Conservation (phyloP, 2,329 filamentous ascomycete species). For the Aspergillus spinulosporus region DNA sequence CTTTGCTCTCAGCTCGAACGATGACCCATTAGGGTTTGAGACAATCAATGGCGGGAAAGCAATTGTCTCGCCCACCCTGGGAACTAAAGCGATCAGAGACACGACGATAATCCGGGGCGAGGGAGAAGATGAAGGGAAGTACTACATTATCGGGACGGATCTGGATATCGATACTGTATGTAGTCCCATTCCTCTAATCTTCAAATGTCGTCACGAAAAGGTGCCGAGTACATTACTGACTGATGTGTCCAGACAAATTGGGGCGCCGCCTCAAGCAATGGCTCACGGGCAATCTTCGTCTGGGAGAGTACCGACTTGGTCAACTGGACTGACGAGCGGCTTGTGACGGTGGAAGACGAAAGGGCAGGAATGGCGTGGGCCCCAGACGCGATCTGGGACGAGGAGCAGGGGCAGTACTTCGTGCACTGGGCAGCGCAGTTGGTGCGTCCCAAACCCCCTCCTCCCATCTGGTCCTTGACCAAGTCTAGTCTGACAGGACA, state of each 20-base stretch:
- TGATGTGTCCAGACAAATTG: constrained; percentile 15
- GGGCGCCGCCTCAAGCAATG: constrained; percentile 13
- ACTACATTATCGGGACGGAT: constrained; percentile 21
- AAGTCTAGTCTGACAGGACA: not conserved
- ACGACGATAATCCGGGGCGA: constrained; percentile 14
- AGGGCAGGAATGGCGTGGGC: constrained; percentile 21
- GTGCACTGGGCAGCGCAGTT: constrained; percentile 21
- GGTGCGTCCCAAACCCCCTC: not conserved
- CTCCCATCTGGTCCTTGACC: too few species aligned
- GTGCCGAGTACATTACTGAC: not conserved
- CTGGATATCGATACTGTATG: constrained; percentile 18
- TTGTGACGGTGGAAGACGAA: constrained; percentile 18
- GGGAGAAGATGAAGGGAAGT: constrained; percentile 17
- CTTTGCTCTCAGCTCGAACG: constrained; percentile 17
- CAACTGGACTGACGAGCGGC: constrained; percentile 14
- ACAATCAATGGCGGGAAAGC: constrained; percentile 12
- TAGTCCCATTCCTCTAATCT: not conserved
- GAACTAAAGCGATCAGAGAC: constrained; percentile 20
- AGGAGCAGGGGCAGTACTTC: constrained; percentile 17
- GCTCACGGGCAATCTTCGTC: constrained; percentile 18
- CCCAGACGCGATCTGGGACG: constrained; percentile 21
- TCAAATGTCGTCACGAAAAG: too few species aligned
- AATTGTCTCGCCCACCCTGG: constrained; percentile 17
- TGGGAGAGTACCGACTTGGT: constrained; percentile 21
- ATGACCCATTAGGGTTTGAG: constrained; percentile 11